Percentiles rank a stretch among this genome's conserved stretches.
Conservation (phyloP, 2,329 filamentous ascomycete genomes). For the Sporothrix schenckii region DNA sequence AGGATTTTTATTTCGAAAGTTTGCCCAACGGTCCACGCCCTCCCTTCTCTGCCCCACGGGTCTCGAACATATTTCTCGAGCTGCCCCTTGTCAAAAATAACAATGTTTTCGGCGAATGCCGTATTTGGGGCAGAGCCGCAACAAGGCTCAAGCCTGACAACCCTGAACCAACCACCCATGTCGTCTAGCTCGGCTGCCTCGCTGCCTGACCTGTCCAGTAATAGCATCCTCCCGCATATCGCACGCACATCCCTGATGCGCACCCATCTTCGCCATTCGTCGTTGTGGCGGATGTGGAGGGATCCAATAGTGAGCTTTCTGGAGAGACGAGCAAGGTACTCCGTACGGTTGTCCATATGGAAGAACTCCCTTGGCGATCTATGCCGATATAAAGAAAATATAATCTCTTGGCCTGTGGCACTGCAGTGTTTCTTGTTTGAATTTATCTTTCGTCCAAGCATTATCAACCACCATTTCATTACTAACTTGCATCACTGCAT, state of each 20-base stretch:
- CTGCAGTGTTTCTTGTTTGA: background rate
- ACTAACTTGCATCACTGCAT: background rate
- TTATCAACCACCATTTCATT: background rate
- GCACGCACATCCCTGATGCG: background rate
- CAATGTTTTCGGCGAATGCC: background rate
- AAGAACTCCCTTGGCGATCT: background rate
- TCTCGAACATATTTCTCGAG: background rate
- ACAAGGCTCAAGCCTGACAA: background rate
- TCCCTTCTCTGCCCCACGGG: background rate
- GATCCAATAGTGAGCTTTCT: background rate
- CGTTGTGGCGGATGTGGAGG: background rate
- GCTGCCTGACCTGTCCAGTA: background rate
- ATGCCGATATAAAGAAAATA: background rate
- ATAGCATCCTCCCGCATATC: background rate
- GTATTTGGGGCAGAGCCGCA: background rate
- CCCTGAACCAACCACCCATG: background rate
- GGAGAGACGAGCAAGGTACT: background rate
- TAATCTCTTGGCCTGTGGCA: background rate
- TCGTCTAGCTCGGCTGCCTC: background rate
- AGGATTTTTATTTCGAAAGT: background rate
- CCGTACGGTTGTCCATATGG: background rate
- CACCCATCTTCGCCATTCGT: background rate
- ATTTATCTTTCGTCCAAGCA: background rate
- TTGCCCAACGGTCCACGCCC: slow-evolving; percentile 3
- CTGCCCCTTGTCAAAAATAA: background rate